These are phyloP conservation scores for Elymus sibiricus DNA, from an alignment of 176 grass and related monocot genomes.

Conservation along the genomic window DNA sequence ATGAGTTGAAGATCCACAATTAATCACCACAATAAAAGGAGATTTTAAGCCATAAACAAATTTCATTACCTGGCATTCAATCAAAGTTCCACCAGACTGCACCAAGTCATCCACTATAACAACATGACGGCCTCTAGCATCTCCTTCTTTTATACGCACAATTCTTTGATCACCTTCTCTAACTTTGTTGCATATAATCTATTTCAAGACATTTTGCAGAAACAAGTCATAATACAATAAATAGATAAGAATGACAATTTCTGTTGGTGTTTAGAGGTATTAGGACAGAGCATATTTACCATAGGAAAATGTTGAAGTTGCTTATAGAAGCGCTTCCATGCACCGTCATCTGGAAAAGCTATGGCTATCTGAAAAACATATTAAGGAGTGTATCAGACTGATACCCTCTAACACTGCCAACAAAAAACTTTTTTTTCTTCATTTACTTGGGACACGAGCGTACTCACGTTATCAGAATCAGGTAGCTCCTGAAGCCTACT, in stretches of 20 bases:
- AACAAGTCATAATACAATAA: not conserved
- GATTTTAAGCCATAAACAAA: not conserved
- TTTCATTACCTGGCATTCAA: conserved; percentile 82
- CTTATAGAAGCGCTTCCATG: conserved; percentile 98
- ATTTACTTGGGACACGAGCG: not conserved
- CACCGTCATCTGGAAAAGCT: conserved; percentile 94
- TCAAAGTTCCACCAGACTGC: conserved; percentile 92
- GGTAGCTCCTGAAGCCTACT: conserved; percentile 70
- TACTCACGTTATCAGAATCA: conserved; percentile 84
- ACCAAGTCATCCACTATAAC: conserved; percentile 97
- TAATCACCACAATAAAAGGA: not conserved
- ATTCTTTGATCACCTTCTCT: conserved; percentile 89
- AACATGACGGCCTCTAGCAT: conserved; percentile 75
- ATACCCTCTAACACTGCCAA: not conserved
- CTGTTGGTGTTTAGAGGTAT: not conserved
- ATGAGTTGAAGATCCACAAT: conserved; percentile 5
- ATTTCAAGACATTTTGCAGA: conserved; percentile 15
- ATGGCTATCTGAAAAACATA: conserved; percentile 75
- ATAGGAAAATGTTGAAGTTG: conserved; percentile 96
- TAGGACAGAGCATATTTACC: conserved; percentile 43
- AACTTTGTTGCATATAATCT: conserved; percentile 96
- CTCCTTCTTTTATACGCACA: conserved; percentile 92
- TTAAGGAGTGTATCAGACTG: conserved; percentile 5
- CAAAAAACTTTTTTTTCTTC: not conserved
- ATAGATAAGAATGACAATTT: not conserved